phyloP scores from a whole-genome alignment of 2,329 filamentous ascomycete species.

The Hypoxylon sp. region DNA sequence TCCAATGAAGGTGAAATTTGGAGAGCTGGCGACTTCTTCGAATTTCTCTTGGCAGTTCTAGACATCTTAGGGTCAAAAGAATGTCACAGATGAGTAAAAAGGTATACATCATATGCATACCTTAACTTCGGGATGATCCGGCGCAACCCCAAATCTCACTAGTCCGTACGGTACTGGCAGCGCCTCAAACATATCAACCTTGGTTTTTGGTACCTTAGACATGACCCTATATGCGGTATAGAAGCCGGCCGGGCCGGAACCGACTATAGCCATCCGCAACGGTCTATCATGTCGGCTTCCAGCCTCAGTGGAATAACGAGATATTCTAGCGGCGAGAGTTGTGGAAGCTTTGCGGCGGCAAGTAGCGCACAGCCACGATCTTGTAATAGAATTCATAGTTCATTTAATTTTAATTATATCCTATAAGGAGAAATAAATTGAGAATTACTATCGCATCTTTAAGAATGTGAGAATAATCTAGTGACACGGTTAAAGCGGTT shows the following conservation, averaged over 20 bases:
- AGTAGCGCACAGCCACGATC: constrained; percentile 49
- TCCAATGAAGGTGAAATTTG: constrained; percentile 89
- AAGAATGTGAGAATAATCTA: background rate
- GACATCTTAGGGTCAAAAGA: constrained; percentile 3
- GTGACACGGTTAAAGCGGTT: constrained; percentile 5
- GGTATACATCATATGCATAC: constrained; percentile 60
- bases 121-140: constrained; percentile 98
- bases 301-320: constrained; percentile 46
- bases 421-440: background rate
- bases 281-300: constrained; percentile 58
- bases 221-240: constrained; percentile 92
- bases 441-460: constrained; percentile 17
- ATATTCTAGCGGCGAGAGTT: constrained; percentile 34
- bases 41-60: constrained; percentile 97
- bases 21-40: constrained; percentile 84
- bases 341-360: constrained; percentile 44
- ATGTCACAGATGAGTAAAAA: background rate
- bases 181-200: constrained; percentile 96
- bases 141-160: constrained; percentile 95
- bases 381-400: constrained; percentile 46
- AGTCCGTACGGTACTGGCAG: constrained; percentile 93
- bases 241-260: constrained; percentile 95
- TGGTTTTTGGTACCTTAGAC: constrained; percentile 76
- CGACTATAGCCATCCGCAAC: constrained; percentile 87
- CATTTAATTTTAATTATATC: background rate